phyloP scores from a whole-genome alignment of 257 asterid species.

The Coffea canephora region DNA sequence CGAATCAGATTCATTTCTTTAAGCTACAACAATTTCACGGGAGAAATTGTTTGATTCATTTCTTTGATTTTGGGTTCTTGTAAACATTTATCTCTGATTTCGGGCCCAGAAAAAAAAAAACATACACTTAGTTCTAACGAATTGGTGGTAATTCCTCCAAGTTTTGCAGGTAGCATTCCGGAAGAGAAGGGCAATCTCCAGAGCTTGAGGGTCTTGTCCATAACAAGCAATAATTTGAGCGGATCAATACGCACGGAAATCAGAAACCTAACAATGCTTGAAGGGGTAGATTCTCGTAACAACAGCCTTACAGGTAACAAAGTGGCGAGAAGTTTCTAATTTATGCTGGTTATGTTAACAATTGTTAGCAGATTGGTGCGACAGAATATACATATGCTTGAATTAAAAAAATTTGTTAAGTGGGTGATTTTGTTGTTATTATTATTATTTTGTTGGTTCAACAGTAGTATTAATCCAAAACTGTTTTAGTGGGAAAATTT shows the following conservation, averaged over 20 bases:
- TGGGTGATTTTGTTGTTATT: too few species aligned
- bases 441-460: not conserved
- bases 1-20: too few species aligned
- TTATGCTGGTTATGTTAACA: too few species aligned
- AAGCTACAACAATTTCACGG: too few species aligned
- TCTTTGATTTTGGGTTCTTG: too few species aligned
- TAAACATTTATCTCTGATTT: too few species aligned
- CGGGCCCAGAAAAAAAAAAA: too few species aligned
- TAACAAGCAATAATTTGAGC: not conserved
- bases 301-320: not conserved
- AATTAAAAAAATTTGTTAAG: too few species aligned
- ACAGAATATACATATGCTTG: not conserved
- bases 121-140: too few species aligned
- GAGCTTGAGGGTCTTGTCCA: not conserved
- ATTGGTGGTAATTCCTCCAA: not conserved
- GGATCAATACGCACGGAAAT: slow-evolving; percentile 8
- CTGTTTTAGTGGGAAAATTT: not conserved
- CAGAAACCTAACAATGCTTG: slow-evolving; percentile 19
- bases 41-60: too few species aligned
- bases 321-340: not conserved
- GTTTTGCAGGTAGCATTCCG: not conserved
- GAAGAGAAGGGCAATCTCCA: not conserved
- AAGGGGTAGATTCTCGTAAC: not conserved
- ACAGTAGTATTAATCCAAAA: too few species aligned
- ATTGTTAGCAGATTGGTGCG: not conserved